Conservation (phyloP, 1,139 yeast genomes). For the Protomyces inundatus region DNA sequence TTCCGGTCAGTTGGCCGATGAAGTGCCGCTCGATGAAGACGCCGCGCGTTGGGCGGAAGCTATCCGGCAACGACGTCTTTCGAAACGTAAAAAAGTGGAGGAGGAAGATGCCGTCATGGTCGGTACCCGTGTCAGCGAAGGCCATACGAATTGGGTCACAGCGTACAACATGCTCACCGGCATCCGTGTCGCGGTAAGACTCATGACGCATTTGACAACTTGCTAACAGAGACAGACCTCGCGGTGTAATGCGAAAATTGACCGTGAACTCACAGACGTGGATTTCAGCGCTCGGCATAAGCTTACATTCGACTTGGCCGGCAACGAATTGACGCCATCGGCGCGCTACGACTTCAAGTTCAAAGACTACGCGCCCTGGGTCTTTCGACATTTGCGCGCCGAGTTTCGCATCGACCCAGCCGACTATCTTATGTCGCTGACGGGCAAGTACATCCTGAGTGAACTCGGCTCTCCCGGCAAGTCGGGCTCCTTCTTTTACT, state of each 20-base stretch:
- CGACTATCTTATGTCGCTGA: slow-evolving; percentile 84
- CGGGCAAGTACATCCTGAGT: slow-evolving; percentile 85
- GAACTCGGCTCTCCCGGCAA: slow-evolving; percentile 96
- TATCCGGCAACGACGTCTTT: slow-evolving; percentile 39
- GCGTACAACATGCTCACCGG: slow-evolving; percentile 98
- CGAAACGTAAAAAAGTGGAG: slow-evolving; percentile 45
- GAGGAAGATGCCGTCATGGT: slow-evolving; percentile 58
- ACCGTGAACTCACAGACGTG: slow-evolving; percentile 61
- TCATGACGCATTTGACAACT: background rate
- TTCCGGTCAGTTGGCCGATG: slow-evolving; percentile 14
- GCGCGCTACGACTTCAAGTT: slow-evolving; percentile 94
- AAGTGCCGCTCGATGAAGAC: slow-evolving; percentile 25
- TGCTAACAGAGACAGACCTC: slow-evolving; percentile 52
- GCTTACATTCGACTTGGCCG: slow-evolving; percentile 78
- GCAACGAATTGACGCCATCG: slow-evolving; percentile 85
- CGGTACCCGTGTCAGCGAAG: slow-evolving; percentile 82
- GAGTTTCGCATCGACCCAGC: slow-evolving; percentile 89
- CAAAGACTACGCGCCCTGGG: slow-evolving; percentile 93
- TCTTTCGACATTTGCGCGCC: slow-evolving; percentile 75
- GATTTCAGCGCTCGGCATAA: slow-evolving; percentile 73
- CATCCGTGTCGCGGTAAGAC: slow-evolving; percentile 58
- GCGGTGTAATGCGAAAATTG: slow-evolving; percentile 73
- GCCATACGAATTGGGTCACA: slow-evolving; percentile 86
- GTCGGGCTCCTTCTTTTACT: slow-evolving; percentile 92
- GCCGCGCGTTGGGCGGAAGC: slow-evolving; percentile 30